Conservation (phyloP, 2,329 filamentous ascomycete genomes). For the Aspergillus phoenicis region DNA sequence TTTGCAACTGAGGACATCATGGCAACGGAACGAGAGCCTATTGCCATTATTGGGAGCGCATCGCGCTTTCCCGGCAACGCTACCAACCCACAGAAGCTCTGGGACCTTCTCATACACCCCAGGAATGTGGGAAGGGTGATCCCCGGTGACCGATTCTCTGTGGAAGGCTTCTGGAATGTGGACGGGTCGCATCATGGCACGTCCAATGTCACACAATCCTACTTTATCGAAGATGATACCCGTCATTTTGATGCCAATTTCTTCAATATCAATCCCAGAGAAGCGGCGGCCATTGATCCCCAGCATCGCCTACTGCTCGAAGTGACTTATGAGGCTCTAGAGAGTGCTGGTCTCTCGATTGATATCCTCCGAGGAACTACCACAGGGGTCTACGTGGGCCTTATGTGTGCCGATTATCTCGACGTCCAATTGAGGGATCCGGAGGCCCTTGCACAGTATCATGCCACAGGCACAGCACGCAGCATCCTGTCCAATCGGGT, state of each 20-base stretch:
- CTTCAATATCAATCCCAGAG: slow-evolving; percentile 10
- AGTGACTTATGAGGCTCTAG: slow-evolving; percentile 10
- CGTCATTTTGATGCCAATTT: slow-evolving; percentile 10
- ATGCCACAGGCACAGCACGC: slow-evolving; percentile 26
- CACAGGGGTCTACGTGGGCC: slow-evolving; percentile 10
- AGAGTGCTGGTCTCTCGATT: slow-evolving; percentile 8
- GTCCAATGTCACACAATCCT: background rate
- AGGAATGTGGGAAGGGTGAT: slow-evolving; percentile 1
- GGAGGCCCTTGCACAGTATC: slow-evolving; percentile 1
- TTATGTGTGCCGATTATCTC: slow-evolving; percentile 11
- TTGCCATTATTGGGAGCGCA: slow-evolving; percentile 15
- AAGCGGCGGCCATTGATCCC: slow-evolving; percentile 17
- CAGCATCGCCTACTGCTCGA: slow-evolving; percentile 15
- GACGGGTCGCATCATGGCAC: slow-evolving; percentile 8
- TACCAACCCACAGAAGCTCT: slow-evolving; percentile 7
- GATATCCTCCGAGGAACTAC: slow-evolving; percentile 1
- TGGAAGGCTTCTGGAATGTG: slow-evolving; percentile 5
- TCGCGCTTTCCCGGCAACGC: slow-evolving; percentile 16
- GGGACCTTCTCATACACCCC: slow-evolving; percentile 13
- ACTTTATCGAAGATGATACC: slow-evolving; percentile 11
- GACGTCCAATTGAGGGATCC: slow-evolving; percentile 4
- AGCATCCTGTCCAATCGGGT: slow-evolving; percentile 40
- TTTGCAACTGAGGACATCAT: background rate
- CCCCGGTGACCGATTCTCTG: slow-evolving; percentile 5
- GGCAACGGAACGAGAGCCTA: slow-evolving; percentile 5